Evolutionary conservation across 345 rosid species (phyloP).

Genomic region (Citrus reticulata): DNA sequence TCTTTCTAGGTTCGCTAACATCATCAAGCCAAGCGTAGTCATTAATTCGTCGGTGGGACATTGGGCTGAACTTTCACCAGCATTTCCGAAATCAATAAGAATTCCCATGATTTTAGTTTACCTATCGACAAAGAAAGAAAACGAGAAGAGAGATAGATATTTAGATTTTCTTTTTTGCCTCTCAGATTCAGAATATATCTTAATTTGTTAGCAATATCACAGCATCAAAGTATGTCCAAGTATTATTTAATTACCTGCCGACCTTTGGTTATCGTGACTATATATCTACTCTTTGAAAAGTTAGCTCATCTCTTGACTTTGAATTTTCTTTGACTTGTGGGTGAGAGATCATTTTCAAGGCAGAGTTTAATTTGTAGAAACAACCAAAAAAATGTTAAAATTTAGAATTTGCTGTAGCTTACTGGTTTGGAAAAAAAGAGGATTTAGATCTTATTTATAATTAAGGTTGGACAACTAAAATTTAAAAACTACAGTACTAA

Average conservation of each 20-base stretch:
- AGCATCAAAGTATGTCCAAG: not conserved
- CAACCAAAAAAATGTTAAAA: not conserved
- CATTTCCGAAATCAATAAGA: not conserved
- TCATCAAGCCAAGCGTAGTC: no score
- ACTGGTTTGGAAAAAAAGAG: no score
- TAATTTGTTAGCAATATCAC: not conserved
- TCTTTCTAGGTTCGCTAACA: no score
- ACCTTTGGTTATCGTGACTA: not conserved
- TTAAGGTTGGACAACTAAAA: no score
- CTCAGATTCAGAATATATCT: not conserved
- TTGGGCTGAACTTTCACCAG: not conserved
- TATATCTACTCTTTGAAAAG: not conserved
- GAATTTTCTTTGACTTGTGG: not conserved
- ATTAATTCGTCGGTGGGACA: not conserved
- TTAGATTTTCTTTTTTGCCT: not conserved
- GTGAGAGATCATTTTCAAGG: not conserved
- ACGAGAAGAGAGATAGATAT: no score
- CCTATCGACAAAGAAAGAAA: not conserved
- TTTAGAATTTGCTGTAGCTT: no score
- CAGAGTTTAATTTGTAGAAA: not conserved
- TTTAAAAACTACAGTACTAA: no score
- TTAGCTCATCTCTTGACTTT: not conserved
- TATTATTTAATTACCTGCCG: slow-evolving; percentile 4
- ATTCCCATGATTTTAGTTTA: not conserved
- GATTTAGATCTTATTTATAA: no score